These are phyloP conservation scores for Plantago rigida DNA, from an alignment of 305 asterid genomes.

Conservation along the genomic window DNA sequence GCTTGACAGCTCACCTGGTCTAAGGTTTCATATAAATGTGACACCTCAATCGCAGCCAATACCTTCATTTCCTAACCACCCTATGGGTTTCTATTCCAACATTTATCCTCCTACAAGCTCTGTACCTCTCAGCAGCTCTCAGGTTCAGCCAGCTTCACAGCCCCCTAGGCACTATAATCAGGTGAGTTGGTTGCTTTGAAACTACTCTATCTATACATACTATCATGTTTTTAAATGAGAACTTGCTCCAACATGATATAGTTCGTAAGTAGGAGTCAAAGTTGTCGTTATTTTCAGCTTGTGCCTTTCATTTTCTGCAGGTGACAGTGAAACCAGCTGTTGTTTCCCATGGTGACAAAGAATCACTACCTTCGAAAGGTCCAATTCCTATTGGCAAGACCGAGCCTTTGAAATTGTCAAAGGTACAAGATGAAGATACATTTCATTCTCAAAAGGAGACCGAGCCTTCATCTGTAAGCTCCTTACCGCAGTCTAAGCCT, in stretches of 20 bases:
- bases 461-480: constrained; percentile 33
- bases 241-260: not conserved
- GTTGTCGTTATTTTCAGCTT: not conserved
- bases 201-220: not conserved
- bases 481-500: constrained; percentile 37
- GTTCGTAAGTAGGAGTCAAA: not conserved
- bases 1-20: constrained; percentile 54
- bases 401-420: constrained; percentile 34
- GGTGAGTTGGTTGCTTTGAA: constrained; percentile 34
- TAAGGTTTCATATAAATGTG: constrained; percentile 50
- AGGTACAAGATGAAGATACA: constrained; percentile 33
- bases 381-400: constrained; percentile 38
- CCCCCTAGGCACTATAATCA: constrained; percentile 43
- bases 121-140: constrained; percentile 35
- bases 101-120: constrained; percentile 41
- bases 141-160: constrained; percentile 41
- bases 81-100: constrained; percentile 38
- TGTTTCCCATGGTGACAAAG: constrained; percentile 43
- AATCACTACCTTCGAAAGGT: constrained; percentile 34
- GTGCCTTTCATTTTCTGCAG: constrained; percentile 32
- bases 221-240: not conserved
- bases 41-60: constrained; percentile 54
- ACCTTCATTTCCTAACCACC: constrained; percentile 45
- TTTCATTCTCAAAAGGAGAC: constrained; percentile 33
- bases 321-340: constrained; percentile 61